These are phyloP conservation scores for Penicillium sp. DNA, from an alignment of 2,329 filamentous ascomycete species.

Conservation along the genomic window DNA sequence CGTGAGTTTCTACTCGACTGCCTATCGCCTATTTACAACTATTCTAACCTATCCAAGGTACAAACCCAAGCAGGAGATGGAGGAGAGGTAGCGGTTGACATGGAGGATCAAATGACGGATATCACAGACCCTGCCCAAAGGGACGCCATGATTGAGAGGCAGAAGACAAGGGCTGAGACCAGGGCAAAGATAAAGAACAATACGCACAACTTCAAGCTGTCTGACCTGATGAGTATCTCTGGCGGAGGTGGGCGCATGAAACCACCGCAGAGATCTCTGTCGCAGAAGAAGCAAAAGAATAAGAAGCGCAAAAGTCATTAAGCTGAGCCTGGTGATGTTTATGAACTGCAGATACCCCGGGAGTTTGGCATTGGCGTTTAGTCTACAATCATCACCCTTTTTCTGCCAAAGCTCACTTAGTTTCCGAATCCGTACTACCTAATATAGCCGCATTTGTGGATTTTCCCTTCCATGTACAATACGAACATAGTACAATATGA, in stretches of 20 bases:
- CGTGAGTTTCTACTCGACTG: conserved; percentile 18
- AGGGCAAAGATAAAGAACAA: neutral
- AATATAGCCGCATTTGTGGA: too few species aligned
- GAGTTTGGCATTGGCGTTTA: conserved; percentile 10
- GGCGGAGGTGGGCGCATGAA: conserved; percentile 13
- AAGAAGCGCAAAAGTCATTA: conserved; percentile 23
- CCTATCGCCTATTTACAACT: neutral
- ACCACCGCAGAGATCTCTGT: conserved; percentile 1
- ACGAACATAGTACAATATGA: too few species aligned
- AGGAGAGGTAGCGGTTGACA: conserved; percentile 12
- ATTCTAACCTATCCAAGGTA: conserved; percentile 2
- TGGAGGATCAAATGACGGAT: conserved; percentile 9
- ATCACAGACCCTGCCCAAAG: conserved; percentile 9
- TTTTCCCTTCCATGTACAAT: too few species aligned
- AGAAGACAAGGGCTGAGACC: conserved; percentile 6
- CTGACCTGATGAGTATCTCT: conserved; percentile 31
- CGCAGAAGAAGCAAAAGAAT: conserved; percentile 6
- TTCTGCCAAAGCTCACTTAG: neutral
- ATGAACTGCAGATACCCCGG: conserved; percentile 7
- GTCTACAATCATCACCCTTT: neutral
- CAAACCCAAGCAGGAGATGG: conserved; percentile 1
- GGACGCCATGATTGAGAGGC: conserved; percentile 17
- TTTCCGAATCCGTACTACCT: too few species aligned
- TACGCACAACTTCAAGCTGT: conserved; percentile 15
- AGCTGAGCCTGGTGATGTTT: neutral